Percentiles rank a stretch among this genome's conserved stretches.
phyloP scores from a whole-genome alignment of 352 stramenopile genomes.

The Globisporangium nagaii region DNA sequence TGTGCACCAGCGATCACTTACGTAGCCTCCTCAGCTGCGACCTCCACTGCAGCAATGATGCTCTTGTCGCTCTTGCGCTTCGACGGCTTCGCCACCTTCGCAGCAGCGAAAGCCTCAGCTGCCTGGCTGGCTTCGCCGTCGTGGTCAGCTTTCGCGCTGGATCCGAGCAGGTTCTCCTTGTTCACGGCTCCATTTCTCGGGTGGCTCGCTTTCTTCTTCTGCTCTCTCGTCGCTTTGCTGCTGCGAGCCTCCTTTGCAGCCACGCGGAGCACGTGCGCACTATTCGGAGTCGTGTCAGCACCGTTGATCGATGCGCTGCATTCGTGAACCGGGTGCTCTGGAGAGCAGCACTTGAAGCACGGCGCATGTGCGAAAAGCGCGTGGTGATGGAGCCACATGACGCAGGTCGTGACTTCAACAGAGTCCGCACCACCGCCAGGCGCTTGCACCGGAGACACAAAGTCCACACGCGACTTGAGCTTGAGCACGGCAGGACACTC shows the following conservation, averaged over 20 bases:
- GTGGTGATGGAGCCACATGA: constrained; percentile 46
- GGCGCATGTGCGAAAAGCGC: constrained; percentile 14
- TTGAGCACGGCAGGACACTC: constrained; percentile 26
- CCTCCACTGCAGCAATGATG: no score
- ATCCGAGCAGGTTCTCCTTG: not conserved
- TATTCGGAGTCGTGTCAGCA: not conserved
- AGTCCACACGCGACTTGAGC: constrained; percentile 35
- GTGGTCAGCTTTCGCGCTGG: no score
- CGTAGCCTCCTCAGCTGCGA: no score
- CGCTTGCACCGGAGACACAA: constrained; percentile 20
- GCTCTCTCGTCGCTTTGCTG: no score
- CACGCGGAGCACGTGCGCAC: not conserved
- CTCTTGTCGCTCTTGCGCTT: no score
- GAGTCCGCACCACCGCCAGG: constrained; percentile 6
- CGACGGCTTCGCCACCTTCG: no score
- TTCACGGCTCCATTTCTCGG: not conserved
- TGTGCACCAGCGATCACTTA: no score
- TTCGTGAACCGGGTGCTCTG: not conserved
- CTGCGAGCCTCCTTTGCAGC: no score
- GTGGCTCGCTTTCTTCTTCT: no score
- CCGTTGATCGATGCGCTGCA: not conserved
- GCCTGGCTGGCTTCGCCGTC: no score
- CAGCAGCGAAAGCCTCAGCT: no score
- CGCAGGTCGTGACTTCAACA: not conserved
- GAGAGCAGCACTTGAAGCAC: constrained; percentile 8